Conservation (phyloP, 306 rosid genomes). For the Cicer cuneatum region DNA sequence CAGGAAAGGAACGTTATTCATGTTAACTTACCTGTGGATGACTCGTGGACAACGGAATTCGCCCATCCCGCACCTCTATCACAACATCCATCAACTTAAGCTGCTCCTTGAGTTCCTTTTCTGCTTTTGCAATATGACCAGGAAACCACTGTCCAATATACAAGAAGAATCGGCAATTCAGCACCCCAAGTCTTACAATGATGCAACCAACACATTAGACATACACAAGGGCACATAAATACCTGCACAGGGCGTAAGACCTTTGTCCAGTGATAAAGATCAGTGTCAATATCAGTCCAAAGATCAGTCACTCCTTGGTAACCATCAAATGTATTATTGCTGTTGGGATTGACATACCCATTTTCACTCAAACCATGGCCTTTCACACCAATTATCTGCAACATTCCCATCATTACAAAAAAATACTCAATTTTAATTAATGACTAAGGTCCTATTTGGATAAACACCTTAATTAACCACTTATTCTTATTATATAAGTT, state of each 20-base stretch:
- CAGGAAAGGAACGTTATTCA: not conserved
- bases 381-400: constrained; percentile 83
- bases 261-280: constrained; percentile 90
- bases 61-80: constrained; percentile 88
- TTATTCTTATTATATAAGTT: no score
- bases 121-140: constrained; percentile 97
- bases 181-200: constrained; percentile 26
- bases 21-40: constrained; percentile 75
- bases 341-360: constrained; percentile 41
- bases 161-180: constrained; percentile 45
- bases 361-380: constrained; percentile 53
- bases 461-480: no score
- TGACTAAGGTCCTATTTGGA: not conserved
- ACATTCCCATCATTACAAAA: constrained; percentile 14
- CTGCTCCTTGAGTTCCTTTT: constrained; percentile 85
- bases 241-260: constrained; percentile 91
- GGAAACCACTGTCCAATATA: constrained; percentile 87
- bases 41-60: constrained; percentile 89
- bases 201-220: not conserved
- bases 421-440: constrained; percentile 22
- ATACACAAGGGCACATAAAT: not conserved
- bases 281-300: constrained; percentile 76
- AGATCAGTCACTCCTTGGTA: constrained; percentile 48
- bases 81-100: constrained; percentile 94
- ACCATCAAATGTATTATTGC: constrained; percentile 39